These are phyloP conservation scores for Aureobasidium sp. DNA, from an alignment of 2,329 filamentous ascomycete genomes.

Conservation along the genomic window DNA sequence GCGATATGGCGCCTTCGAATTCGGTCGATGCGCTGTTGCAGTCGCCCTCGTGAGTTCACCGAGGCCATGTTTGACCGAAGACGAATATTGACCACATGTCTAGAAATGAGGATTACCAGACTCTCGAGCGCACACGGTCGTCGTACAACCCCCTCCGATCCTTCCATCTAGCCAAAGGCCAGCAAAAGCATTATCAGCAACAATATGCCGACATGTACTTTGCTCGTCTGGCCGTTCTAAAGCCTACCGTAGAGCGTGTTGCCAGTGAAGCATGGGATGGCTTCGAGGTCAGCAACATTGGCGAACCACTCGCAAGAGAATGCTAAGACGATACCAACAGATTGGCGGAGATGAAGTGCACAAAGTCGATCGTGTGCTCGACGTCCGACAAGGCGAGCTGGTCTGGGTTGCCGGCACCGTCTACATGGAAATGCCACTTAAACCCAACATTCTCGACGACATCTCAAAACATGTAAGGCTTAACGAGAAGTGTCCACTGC, in stretches of 20 bases:
- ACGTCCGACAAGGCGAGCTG: constrained; percentile 89
- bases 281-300: constrained; percentile 44
- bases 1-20: constrained; percentile 11
- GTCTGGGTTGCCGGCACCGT: constrained; percentile 94
- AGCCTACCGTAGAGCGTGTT: constrained; percentile 67
- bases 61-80: background rate
- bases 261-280: constrained; percentile 70
- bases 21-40: constrained; percentile 13
- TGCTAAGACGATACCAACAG: constrained; percentile 24
- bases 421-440: constrained; percentile 94
- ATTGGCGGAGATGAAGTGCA: constrained; percentile 69
- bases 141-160: constrained; percentile 67
- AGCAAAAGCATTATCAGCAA: constrained; percentile 69
- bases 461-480: constrained; percentile 75
- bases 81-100: background rate
- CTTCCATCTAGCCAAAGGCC: constrained; percentile 60
- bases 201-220: constrained; percentile 99
- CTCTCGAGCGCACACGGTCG: constrained; percentile 46
- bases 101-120: constrained; percentile 15
- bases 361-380: constrained; percentile 78
- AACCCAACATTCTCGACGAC: constrained; percentile 93
- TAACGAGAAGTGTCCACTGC: background rate
- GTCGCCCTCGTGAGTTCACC: constrained; percentile 12
- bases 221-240: constrained; percentile 76
- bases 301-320: background rate